Base-by-base conservation (phyloP, 768 basidiomycete genomes). In the Boletus vermiculosoides region DNA sequence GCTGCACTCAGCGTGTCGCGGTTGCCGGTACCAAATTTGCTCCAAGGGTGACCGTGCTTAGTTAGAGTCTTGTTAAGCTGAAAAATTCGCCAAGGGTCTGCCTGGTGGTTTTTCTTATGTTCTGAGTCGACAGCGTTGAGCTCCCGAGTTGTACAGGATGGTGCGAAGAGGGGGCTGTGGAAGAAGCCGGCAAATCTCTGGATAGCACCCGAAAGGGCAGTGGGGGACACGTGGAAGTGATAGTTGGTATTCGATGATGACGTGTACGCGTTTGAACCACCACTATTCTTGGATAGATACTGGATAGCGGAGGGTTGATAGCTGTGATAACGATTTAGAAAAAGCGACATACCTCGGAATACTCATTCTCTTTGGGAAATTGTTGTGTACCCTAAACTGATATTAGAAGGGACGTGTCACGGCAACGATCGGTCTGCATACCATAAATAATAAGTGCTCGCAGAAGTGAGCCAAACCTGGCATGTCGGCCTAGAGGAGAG, bases 101-200 rank as follows among this genome's bases (percentile, higher is more conserved):
- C 76, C 69, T 96, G 95, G 46, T 90, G 83, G 69, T 98, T 99
- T 77, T 97, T 96, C 76, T 93, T 92, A 78, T 98, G 88, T 71
- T 99, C 97, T 0, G 93, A 96, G 70, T 99, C 89, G 41, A 99
- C 95, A 1, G 97, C 96, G 63, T 94, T 94, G 59, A 97, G 79
- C 74, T 99, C 96, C 33, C 94, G 84, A 28, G 84, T 79, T 0
- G 93, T 94, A 68, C 93, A 92, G 5, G 88, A 90, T 0, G 90
- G 83, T 2, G 85, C 71, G 67, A 99, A 98, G 41, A 96, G 80
- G 0, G 96, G 96, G n/a, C 85, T 88, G 61, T 90, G 90, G 74
- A 99, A 98, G 76, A 99, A 98, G 0, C 80, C 83, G 25, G 92
- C 74, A 70, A 92, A 87, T 59, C 92, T 86, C 66, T 84, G 81